Conservation (phyloP, 116 monocot species). For the Cymodocea nodosa region DNA sequence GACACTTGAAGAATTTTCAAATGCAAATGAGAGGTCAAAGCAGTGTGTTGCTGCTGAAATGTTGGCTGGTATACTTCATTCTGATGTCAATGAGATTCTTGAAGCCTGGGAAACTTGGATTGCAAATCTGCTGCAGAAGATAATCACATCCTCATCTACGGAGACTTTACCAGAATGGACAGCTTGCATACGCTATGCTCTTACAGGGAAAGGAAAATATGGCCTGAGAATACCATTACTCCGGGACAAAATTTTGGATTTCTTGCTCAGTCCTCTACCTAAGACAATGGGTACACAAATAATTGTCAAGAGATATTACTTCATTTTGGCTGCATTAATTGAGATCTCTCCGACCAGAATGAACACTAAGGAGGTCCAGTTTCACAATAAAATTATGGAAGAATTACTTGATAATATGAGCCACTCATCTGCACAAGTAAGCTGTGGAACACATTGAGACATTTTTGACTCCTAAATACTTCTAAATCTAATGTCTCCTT, state of each 20-base stretch:
- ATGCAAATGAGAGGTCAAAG: slow-evolving; percentile 80
- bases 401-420: slow-evolving; percentile 78
- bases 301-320: slow-evolving; percentile 74
- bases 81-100: slow-evolving; percentile 55
- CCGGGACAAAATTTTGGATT: slow-evolving; percentile 70
- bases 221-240: slow-evolving; percentile 61
- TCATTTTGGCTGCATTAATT: slow-evolving; percentile 60
- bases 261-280: slow-evolving; percentile 47
- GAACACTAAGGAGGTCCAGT: slow-evolving; percentile 46
- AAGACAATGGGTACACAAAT: slow-evolving; percentile 51
- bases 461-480: not conserved
- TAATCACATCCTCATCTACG: slow-evolving; percentile 60
- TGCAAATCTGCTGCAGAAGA: slow-evolving; percentile 47
- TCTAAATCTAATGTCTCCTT: too few species aligned
- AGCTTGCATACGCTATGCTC: slow-evolving; percentile 91
- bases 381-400: slow-evolving; percentile 49
- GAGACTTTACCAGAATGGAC: slow-evolving; percentile 96
- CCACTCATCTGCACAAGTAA: slow-evolving; percentile 97
- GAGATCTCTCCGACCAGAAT: slow-evolving; percentile 74
- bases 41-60: slow-evolving; percentile 93
- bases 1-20: slow-evolving; percentile 55
- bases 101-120: slow-evolving; percentile 84
- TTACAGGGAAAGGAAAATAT: slow-evolving; percentile 90
- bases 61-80: slow-evolving; percentile 89
- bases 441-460: not conserved